phyloP scores from a whole-genome alignment of 2,329 filamentous ascomycete genomes.

The Simplicillium sp. region DNA sequence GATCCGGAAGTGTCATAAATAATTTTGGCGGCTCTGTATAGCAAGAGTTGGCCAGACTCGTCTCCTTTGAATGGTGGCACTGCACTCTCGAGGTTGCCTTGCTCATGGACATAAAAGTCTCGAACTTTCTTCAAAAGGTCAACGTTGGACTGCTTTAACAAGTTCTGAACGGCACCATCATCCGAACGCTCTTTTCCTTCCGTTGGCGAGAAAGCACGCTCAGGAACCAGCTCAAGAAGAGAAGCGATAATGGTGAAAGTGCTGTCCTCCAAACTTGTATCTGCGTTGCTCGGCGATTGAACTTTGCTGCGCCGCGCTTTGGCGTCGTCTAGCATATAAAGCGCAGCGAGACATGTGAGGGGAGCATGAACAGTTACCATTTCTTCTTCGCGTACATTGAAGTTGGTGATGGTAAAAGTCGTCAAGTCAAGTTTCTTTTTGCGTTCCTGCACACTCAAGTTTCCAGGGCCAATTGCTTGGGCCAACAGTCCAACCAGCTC shows the following conservation, averaged over 20 bases:
- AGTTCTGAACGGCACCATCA: slow-evolving; percentile 3
- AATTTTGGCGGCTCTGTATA: slow-evolving; percentile 48
- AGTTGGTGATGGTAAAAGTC: slow-evolving; percentile 73
- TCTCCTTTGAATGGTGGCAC: slow-evolving; percentile 48
- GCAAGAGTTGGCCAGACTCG: slow-evolving; percentile 50
- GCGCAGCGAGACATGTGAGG: slow-evolving; percentile 43
- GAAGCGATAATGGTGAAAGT: slow-evolving; percentile 41
- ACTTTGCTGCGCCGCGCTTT: slow-evolving; percentile 24
- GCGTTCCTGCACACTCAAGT: slow-evolving; percentile 33
- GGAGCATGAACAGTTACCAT: slow-evolving; percentile 86
- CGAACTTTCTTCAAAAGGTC: slow-evolving; percentile 52
- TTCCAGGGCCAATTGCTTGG: slow-evolving; percentile 43
- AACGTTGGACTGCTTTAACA: slow-evolving; percentile 14
- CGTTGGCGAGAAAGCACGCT: slow-evolving; percentile 45
- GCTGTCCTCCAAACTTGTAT: slow-evolving; percentile 18
- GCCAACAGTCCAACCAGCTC: slow-evolving; percentile 64
- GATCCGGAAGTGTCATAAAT: slow-evolving; percentile 36
- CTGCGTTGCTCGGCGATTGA: slow-evolving; percentile 22
- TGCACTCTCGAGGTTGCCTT: slow-evolving; percentile 57
- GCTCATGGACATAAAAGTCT: slow-evolving; percentile 60
- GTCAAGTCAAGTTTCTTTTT: slow-evolving; percentile 62
- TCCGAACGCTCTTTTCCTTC: slow-evolving; percentile 11
- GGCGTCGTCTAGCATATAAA: slow-evolving; percentile 56
- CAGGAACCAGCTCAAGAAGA: slow-evolving; percentile 55
- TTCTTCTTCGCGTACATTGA: slow-evolving; percentile 92